A percentile compares a stretch with the other conserved stretches of the same genome.
These are phyloP conservation scores for Stagonosporopsis cucurbitacearum DNA, from an alignment of 2,329 filamentous ascomycete genomes.

Conservation along the genomic window DNA sequence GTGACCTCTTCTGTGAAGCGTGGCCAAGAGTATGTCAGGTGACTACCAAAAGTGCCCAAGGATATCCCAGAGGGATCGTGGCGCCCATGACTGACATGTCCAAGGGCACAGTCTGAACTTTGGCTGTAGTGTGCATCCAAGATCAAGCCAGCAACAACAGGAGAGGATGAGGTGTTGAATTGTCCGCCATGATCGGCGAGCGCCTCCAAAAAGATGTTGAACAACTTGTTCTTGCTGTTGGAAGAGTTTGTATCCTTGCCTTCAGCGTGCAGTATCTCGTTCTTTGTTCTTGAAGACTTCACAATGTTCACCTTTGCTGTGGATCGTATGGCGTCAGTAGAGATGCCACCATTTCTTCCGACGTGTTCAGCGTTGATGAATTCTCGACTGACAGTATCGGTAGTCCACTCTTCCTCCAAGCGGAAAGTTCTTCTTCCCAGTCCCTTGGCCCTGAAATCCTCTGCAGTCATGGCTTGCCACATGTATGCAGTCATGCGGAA, in stretches of 20 bases:
- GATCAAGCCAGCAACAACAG: constrained; percentile 42
- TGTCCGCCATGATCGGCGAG: constrained; percentile 33
- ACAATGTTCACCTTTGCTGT: constrained; percentile 40
- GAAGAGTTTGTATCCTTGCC: background rate
- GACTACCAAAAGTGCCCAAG: constrained; percentile 36
- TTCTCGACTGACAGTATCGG: constrained; percentile 32
- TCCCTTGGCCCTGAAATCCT: constrained; percentile 37
- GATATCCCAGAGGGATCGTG: constrained; percentile 36
- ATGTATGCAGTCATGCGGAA: constrained; percentile 46
- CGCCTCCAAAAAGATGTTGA: constrained; percentile 33
- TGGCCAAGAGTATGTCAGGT: constrained; percentile 41
- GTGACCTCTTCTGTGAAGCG: constrained; percentile 40
- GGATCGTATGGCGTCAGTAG: constrained; percentile 30
- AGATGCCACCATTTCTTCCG: constrained; percentile 11
- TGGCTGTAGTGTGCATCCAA: constrained; percentile 39
- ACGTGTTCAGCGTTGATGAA: constrained; percentile 26
- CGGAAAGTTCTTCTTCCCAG: constrained; percentile 38
- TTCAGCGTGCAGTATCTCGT: constrained; percentile 25
- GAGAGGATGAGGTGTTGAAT: constrained; percentile 30
- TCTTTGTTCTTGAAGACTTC: constrained; percentile 31
- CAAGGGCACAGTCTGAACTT: constrained; percentile 29
- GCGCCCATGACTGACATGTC: constrained; percentile 35
- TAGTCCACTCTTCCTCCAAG: constrained; percentile 41
- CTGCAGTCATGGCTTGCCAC: constrained; percentile 47
- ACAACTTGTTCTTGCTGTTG: constrained; percentile 18